Evolutionary conservation across 208 protist species (phyloP), one percentile per base, ranked within the genome.

Genomic region (Acanthamoeba quina): DNA sequence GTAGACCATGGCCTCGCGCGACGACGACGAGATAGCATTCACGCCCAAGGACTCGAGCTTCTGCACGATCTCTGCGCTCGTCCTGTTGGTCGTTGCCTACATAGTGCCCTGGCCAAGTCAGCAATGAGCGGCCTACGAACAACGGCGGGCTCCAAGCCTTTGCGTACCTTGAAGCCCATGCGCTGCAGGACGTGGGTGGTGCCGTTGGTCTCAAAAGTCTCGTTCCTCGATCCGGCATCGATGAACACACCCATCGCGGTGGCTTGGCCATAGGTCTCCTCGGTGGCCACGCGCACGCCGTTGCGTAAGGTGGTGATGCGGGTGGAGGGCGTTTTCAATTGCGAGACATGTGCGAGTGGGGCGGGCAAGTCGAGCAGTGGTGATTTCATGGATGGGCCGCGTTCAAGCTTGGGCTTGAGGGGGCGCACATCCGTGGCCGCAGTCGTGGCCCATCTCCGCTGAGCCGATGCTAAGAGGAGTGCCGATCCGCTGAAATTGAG

Each of bases 1-100:
- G 66, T 93, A 93, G 66, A 93, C 66, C 89, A 93, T 74, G 49
- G 47, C 34, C 90, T 95, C 94, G 34, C 94, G 88, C 34, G 64
- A 88, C 29, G 89, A 54, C 5, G 37, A 76, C 2, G 62, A 49
- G 37, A 66, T 72, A 17, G 86, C 62, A n/a, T 85, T 58, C 21
- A 66, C 90, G 52, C 94, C 94, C n/a, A 94, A 26, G 34, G 41
- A 7, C 64, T 94, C 88, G 6, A 85, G 29, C 15, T 58, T 49
- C 34, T 93, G 89, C 80, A 95, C 89, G 19, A 95, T 89, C 41
- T 70, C 5, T 41, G 70, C 34, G 49, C 17, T 34, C 11, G 89
- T 85, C 10, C 34, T 60, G 60, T 52, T 86, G 0, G 9, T 49
- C 41, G 94, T 90, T 13, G 54, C 64, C 93, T 82, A 56, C 2